A percentile compares a stretch with the other conserved stretches of the same genome.
Conservation (phyloP, 1,284 basidiomycete species). For the Ustilago hordei region DNA sequence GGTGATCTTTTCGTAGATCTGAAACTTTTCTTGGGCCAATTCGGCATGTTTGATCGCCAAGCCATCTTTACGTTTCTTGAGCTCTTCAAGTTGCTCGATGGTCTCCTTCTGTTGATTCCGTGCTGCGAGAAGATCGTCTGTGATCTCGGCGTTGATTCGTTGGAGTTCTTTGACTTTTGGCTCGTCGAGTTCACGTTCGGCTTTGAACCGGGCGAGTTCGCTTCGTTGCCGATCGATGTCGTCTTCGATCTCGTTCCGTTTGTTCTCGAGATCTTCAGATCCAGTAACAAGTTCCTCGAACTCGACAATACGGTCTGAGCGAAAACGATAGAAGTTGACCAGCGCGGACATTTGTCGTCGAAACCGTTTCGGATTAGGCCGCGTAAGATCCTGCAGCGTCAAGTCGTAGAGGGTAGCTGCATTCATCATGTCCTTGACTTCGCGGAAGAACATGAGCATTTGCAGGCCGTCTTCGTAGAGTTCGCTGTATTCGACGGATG, state of each 20-base stretch:
- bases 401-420: conserved; percentile 65
- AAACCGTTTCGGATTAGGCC: conserved; percentile 65
- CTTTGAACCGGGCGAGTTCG: conserved; percentile 67
- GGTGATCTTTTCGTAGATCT: conserved; percentile 56
- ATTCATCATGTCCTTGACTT: conserved; percentile 66
- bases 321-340: conserved; percentile 68
- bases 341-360: conserved; percentile 66
- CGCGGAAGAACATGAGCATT: conserved; percentile 63
- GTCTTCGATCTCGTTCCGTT: conserved; percentile 73
- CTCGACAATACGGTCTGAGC: conserved; percentile 70
- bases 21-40: conserved; percentile 54
- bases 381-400: conserved; percentile 63
- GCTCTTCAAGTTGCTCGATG: conserved; percentile 54
- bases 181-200: conserved; percentile 72
- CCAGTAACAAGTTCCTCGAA: conserved; percentile 75
- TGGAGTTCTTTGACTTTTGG: conserved; percentile 78
- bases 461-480: conserved; percentile 61
- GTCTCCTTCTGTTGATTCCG: conserved; percentile 54
- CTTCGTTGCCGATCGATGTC: conserved; percentile 74
- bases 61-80: conserved; percentile 52
- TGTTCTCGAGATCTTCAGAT: conserved; percentile 76
- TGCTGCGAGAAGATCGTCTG: conserved; percentile 75
- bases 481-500: conserved; percentile 51
- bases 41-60: conserved; percentile 57
- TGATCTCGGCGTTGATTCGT: conserved; percentile 82